These are phyloP conservation scores for Leccinum fibrillosum DNA, from an alignment of 768 basidiomycete species.

Conservation along the genomic window DNA sequence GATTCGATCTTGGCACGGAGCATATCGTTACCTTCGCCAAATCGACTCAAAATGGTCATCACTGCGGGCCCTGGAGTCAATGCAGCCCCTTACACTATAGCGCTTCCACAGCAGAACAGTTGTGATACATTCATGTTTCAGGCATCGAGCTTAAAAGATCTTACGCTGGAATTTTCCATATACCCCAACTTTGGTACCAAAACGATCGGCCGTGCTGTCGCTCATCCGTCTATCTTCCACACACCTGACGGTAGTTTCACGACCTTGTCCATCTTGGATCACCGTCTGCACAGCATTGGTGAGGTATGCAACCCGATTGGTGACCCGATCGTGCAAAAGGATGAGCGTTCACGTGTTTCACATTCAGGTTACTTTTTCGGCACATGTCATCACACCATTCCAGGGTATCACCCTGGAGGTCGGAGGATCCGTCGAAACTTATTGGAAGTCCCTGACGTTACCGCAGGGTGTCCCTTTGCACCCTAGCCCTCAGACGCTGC, in stretches of 20 bases:
- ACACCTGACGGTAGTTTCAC: conserved; percentile 51
- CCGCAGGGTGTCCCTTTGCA: conserved; percentile 27
- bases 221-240: conserved; percentile 70
- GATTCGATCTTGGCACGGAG: conserved; percentile 66
- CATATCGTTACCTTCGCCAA: conserved; percentile 64
- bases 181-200: conserved; percentile 98
- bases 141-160: conserved; percentile 63
- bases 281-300: conserved; percentile 89
- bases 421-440: conserved; percentile 93
- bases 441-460: conserved; percentile 82
- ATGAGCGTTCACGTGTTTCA: conserved; percentile 7
- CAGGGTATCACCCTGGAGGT: conserved; percentile 90
- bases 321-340: background rate
- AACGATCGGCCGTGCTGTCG: conserved; percentile 90
- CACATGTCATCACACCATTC: conserved; percentile 85
- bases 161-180: conserved; percentile 88
- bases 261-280: conserved; percentile 84
- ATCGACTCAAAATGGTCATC: conserved; percentile 91
- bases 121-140: conserved; percentile 84
- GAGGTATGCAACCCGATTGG: conserved; percentile 49
- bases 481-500: conserved; percentile 35
- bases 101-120: conserved; percentile 74
- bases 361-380: conserved; percentile 78
- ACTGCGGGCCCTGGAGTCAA: conserved; percentile 81
- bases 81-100: conserved; percentile 86